A percentile compares a stretch with the other conserved stretches of the same genome.
Evolutionary conservation across 768 basidiomycete species (phyloP).

Genomic region (Boletales sp.): DNA sequence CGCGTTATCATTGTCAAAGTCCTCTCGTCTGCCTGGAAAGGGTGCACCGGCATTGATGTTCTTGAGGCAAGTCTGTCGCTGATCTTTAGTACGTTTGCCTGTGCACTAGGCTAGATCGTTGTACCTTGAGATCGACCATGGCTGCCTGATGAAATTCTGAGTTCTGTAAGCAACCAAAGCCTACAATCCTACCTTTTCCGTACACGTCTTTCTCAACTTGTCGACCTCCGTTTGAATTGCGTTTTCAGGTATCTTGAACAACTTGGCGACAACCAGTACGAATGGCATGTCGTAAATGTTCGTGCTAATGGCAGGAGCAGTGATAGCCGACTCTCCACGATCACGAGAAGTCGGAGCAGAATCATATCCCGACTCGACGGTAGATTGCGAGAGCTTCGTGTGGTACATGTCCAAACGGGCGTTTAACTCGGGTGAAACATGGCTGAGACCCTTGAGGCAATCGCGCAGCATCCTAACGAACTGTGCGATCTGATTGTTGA

Average conservation of each 20-base stretch:
- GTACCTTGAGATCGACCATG: slow-evolving; percentile 80
- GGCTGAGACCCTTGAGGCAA: slow-evolving; percentile 64
- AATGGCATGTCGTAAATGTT: slow-evolving; percentile 75
- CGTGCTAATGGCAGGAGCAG: slow-evolving; percentile 35
- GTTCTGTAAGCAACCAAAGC: not conserved
- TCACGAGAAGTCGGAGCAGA: slow-evolving; percentile 56
- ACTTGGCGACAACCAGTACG: slow-evolving; percentile 59
- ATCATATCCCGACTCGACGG: slow-evolving; percentile 66
- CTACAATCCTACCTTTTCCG: slow-evolving; percentile 58
- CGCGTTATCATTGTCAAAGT: slow-evolving; percentile 79
- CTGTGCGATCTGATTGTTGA: slow-evolving; percentile 87
- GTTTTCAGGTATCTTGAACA: slow-evolving; percentile 73
- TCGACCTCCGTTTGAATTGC: slow-evolving; percentile 75
- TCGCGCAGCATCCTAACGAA: slow-evolving; percentile 88
- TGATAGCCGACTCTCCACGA: slow-evolving; percentile 45
- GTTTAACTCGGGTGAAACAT: slow-evolving; percentile 81
- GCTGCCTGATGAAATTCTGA: slow-evolving; percentile 56
- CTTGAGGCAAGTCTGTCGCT: slow-evolving; percentile 71
- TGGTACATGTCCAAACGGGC: slow-evolving; percentile 82
- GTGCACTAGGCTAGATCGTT: not conserved
- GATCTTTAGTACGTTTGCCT: slow-evolving; percentile 7
- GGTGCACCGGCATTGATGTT: slow-evolving; percentile 80
- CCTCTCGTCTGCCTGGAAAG: slow-evolving; percentile 83
- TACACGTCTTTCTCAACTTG: slow-evolving; percentile 57
- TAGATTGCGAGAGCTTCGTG: slow-evolving; percentile 65